A percentile compares a stretch with the other conserved stretches of the same genome.
phyloP scores from a whole-genome alignment of 1,284 basidiomycete species.

The Psilocybe mexicana region DNA sequence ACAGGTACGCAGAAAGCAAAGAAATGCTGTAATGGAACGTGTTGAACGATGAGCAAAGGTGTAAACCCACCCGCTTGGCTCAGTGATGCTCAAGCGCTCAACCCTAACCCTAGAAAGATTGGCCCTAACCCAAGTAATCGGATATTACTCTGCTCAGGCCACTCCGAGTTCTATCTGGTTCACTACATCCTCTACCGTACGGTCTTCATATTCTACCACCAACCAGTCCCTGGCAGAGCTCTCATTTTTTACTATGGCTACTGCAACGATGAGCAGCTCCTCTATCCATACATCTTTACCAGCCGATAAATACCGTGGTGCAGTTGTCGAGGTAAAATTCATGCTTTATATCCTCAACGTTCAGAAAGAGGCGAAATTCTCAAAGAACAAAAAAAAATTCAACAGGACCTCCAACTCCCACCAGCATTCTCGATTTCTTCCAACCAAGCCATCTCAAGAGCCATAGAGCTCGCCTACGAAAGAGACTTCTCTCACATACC shows the following conservation, averaged over 20 bases:
- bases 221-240: not conserved
- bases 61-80: not conserved
- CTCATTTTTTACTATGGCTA: constrained; percentile 3
- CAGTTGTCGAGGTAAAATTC: constrained; percentile 71
- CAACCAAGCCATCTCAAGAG: constrained; percentile 68
- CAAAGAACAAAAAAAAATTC: constrained; percentile 2
- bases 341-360: not conserved
- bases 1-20: too few relatives aligned
- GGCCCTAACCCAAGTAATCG: not conserved
- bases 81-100: not conserved
- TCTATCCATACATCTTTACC: constrained; percentile 15
- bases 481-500: constrained; percentile 90
- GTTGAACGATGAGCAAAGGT: not conserved
- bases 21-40: not conserved
- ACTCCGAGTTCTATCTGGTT: not conserved
- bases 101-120: not conserved
- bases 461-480: constrained; percentile 85
- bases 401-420: constrained; percentile 82
- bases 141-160: not conserved
- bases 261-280: constrained; percentile 20
- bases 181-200: not conserved
- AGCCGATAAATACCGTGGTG: constrained; percentile 72
- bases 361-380: not conserved
- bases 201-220: not conserved
- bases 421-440: constrained; percentile 84